Conservation (phyloP, 140 eudicot genomes). For the Cichorium intybus region DNA sequence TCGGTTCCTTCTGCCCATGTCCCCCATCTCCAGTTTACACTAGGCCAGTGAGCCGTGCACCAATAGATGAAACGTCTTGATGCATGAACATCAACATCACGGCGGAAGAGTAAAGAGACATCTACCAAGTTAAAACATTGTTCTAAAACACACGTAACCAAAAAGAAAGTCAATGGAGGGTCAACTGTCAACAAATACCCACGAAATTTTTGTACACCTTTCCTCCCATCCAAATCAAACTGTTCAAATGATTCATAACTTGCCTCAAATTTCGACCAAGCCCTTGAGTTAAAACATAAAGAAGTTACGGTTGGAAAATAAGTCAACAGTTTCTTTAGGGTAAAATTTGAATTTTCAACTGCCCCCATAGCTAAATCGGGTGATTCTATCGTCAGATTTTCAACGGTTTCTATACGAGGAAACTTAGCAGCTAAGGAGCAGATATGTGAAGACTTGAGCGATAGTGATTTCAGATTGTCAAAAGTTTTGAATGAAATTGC, state of each 20-base stretch:
- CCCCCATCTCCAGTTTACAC: slow-evolving; percentile 68
- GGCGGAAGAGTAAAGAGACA: slow-evolving; percentile 48
- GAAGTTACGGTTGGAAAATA: slow-evolving; percentile 39
- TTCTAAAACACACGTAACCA: slow-evolving; percentile 37
- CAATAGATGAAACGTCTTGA: slow-evolving; percentile 36
- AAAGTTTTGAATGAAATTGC: slow-evolving; percentile 29
- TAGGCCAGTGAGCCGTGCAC: slow-evolving; percentile 40
- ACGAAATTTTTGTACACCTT: slow-evolving; percentile 34
- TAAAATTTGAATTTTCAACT: slow-evolving; percentile 27
- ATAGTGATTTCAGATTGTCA: slow-evolving; percentile 32
- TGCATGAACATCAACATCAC: slow-evolving; percentile 47
- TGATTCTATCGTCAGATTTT: slow-evolving; percentile 35
- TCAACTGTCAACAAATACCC: slow-evolving; percentile 51
- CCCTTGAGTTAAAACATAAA: slow-evolving; percentile 46
- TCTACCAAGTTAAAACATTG: slow-evolving; percentile 35
- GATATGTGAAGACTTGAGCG: slow-evolving; percentile 37
- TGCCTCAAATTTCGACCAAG: slow-evolving; percentile 45
- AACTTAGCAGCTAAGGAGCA: slow-evolving; percentile 29
- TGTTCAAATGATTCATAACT: slow-evolving; percentile 21
- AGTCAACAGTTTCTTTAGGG: slow-evolving; percentile 32
- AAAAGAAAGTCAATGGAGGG: slow-evolving; percentile 37
- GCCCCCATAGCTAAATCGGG: slow-evolving; percentile 25
- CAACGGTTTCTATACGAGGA: slow-evolving; percentile 25
- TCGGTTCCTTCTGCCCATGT: slow-evolving; percentile 62
- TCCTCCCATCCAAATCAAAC: slow-evolving; percentile 28